phyloP scores from a whole-genome alignment of 768 basidiomycete genomes.

The Trametes villosa region DNA sequence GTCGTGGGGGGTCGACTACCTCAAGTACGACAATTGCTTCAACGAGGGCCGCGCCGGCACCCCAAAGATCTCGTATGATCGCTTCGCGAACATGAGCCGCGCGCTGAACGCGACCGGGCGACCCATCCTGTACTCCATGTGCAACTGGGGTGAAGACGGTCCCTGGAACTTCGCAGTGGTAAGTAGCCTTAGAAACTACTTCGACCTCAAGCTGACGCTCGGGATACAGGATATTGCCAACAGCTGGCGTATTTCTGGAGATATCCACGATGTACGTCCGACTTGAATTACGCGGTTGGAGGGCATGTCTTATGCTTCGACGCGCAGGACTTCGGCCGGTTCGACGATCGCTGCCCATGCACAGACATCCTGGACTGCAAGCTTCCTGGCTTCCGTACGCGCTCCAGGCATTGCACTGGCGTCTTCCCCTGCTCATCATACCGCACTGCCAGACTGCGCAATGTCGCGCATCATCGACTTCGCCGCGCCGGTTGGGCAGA shows the following conservation, averaged over 20 bases:
- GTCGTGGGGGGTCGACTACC: conserved; percentile 43
- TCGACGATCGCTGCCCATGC: conserved; percentile 44
- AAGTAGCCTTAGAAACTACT: conserved; percentile 1
- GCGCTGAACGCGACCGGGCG: conserved; percentile 44
- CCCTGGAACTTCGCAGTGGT: conserved; percentile 46
- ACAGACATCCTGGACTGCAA: conserved; percentile 42
- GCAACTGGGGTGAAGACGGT: conserved; percentile 46
- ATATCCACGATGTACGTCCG: conserved; percentile 34
- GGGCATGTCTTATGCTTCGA: neutral
- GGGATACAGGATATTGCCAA: conserved; percentile 33
- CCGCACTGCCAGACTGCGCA: conserved; percentile 32
- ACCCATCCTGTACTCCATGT: conserved; percentile 45
- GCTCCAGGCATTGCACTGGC: neutral
- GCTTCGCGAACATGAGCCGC: conserved; percentile 43
- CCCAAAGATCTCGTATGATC: conserved; percentile 40
- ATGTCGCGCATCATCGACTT: conserved; percentile 43
- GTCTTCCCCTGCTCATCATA: neutral
- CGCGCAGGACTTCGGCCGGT: conserved; percentile 38
- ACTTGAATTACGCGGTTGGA: neutral
- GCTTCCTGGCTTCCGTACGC: conserved; percentile 42
- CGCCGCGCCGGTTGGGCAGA: conserved; percentile 40
- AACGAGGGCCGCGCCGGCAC: conserved; percentile 44
- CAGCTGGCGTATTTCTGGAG: conserved; percentile 38
- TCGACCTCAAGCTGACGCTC: neutral
- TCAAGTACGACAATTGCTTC: conserved; percentile 47